Evolutionary conservation across 345 rosid species (phyloP).

Genomic region (Corymbia maculata): DNA sequence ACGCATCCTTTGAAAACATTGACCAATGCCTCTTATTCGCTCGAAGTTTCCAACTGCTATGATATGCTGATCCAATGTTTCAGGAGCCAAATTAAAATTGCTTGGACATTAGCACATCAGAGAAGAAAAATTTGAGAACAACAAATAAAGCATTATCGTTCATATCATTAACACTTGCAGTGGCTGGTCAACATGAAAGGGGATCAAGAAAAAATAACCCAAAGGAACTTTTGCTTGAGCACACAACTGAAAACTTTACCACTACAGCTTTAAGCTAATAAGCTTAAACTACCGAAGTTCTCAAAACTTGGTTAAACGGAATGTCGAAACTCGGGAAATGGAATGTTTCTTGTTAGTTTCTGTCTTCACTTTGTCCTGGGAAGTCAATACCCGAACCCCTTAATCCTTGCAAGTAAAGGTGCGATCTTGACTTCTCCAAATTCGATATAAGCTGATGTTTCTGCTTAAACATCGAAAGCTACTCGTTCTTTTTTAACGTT

Average conservation of each 20-base stretch:
- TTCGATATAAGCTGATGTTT: background rate
- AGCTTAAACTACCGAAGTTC: background rate
- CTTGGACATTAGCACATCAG: background rate
- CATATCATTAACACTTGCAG: background rate
- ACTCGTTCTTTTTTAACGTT: background rate
- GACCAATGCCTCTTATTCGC: background rate
- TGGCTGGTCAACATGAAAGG: background rate
- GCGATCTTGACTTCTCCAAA: slow-evolving; percentile 44
- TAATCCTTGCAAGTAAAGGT: slow-evolving; percentile 21
- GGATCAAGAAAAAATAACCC: background rate
- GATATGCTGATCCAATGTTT: background rate
- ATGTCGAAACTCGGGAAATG: background rate
- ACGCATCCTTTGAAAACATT: background rate
- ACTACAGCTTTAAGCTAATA: background rate
- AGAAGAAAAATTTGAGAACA: background rate
- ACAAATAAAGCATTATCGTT: background rate
- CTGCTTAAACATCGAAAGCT: background rate
- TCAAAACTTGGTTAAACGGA: background rate
- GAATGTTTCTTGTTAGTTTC: background rate
- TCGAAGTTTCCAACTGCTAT: background rate
- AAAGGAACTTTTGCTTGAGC: background rate
- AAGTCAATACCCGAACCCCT: slow-evolving; percentile 82
- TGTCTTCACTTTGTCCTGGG: slow-evolving; percentile 2
- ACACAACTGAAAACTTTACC: background rate
- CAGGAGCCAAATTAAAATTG: background rate